These are phyloP conservation scores for Hypoxylon fragiforme DNA, from an alignment of 495 filamentous ascomycete genomes.

Conservation along the genomic window DNA sequence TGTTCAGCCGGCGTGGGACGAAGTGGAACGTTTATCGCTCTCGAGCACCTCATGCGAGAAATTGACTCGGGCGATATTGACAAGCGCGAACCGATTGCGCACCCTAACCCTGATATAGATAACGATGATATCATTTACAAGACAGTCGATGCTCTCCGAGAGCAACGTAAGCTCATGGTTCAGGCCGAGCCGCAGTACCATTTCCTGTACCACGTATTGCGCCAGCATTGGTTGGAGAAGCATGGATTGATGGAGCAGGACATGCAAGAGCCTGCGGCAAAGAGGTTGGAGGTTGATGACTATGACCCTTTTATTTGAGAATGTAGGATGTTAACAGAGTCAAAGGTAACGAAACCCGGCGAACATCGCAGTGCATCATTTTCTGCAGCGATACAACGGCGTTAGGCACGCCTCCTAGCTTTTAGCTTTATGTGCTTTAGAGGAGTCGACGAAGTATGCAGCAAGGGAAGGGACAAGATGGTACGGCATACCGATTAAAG, in stretches of 20 bases:
- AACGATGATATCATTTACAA: conserved; percentile 60
- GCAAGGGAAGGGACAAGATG: no score
- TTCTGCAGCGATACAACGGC: conserved; percentile 7
- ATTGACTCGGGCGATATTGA: conserved; percentile 74
- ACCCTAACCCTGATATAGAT: conserved; percentile 16
- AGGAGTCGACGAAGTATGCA: neutral
- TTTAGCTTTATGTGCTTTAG: conserved; percentile 2
- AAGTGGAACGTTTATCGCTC: conserved; percentile 91
- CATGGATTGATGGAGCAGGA: conserved; percentile 41
- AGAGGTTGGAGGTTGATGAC: conserved; percentile 52
- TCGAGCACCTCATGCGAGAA: conserved; percentile 86
- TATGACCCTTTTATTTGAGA: conserved; percentile 39
- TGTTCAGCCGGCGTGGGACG: conserved; percentile 94
- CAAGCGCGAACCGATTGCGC: conserved; percentile 37
- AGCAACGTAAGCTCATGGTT: conserved; percentile 96
- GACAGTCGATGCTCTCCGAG: conserved; percentile 77
- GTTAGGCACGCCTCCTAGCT: neutral
- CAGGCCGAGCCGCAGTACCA: conserved; percentile 83
- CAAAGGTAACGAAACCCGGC: conserved; percentile 7
- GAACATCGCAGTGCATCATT: neutral
- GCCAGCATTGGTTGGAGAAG: conserved; percentile 67
- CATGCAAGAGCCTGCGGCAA: conserved; percentile 46
- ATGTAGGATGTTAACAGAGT: conserved; percentile 16
- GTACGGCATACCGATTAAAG: no score
- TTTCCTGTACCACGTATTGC: conserved; percentile 88